Conservation (phyloP, 176 grass and related monocot species). For the Carex pumila region DNA sequence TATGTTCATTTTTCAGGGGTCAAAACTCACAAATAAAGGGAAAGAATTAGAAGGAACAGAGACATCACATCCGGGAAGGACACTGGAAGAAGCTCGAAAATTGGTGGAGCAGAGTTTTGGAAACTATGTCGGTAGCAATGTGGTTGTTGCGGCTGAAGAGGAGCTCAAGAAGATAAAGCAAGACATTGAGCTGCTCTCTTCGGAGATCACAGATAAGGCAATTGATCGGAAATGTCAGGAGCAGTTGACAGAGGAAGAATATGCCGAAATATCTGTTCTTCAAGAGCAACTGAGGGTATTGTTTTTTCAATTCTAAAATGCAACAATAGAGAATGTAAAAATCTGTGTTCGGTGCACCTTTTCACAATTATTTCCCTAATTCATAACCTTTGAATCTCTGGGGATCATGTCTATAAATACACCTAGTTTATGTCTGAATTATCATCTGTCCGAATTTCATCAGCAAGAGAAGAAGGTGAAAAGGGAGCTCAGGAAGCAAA, state of each 20-base stretch:
- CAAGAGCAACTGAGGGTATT: slow-evolving; percentile 71
- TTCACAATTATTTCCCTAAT: background rate
- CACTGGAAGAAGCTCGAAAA: slow-evolving; percentile 93
- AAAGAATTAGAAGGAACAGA: slow-evolving; percentile 50
- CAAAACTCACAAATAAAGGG: slow-evolving; percentile 75
- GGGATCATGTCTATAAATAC: background rate
- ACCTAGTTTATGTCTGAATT: background rate
- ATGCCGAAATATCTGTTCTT: slow-evolving; percentile 77
- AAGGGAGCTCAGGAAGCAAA: slow-evolving; percentile 68
- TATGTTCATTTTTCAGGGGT: slow-evolving; percentile 39
- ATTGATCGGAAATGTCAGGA: slow-evolving; percentile 81
- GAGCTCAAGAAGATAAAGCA: slow-evolving; percentile 75
- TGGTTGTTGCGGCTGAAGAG: slow-evolving; percentile 86
- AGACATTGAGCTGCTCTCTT: slow-evolving; percentile 71
- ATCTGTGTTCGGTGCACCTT: background rate
- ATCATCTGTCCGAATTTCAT: slow-evolving; percentile 8
- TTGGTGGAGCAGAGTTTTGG: slow-evolving; percentile 97
- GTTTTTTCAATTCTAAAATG: background rate
- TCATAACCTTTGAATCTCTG: background rate
- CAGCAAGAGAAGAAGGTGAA: slow-evolving; percentile 77
- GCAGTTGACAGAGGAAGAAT: slow-evolving; percentile 66
- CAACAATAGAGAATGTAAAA: background rate
- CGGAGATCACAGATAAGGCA: slow-evolving; percentile 84
- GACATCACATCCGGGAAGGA: slow-evolving; percentile 56
- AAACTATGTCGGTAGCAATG: slow-evolving; percentile 97